These are phyloP conservation scores for Magnaporthiopsis poae DNA, from an alignment of 2,329 filamentous ascomycete species.

Conservation along the genomic window DNA sequence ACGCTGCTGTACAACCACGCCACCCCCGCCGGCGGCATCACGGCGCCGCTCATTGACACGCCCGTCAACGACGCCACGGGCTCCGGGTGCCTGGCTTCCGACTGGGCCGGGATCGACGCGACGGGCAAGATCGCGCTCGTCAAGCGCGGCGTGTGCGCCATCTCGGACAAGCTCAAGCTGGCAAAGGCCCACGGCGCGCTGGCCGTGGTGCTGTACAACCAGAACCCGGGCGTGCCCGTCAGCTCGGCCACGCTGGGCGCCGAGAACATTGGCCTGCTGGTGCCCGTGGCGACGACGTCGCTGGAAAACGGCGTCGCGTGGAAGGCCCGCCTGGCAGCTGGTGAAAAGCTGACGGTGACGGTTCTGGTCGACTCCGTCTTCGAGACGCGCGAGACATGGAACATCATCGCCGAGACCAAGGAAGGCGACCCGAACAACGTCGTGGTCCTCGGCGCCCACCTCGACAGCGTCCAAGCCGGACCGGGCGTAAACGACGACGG, in stretches of 20 bases:
- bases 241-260: conserved; percentile 40
- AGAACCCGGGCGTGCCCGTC: conserved; percentile 30
- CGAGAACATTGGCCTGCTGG: conserved; percentile 16
- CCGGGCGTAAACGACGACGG: conserved; percentile 61
- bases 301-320: conserved; percentile 18
- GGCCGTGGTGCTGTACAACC: conserved; percentile 52
- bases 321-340: conserved; percentile 23
- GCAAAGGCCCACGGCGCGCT: conserved; percentile 32
- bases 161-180: conserved; percentile 33
- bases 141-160: conserved; percentile 33
- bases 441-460: conserved; percentile 32
- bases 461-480: conserved; percentile 37
- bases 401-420: conserved; percentile 36
- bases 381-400: conserved; percentile 31
- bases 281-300: conserved; percentile 19
- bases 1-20: conserved; percentile 37
- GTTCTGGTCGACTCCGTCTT: conserved; percentile 27
- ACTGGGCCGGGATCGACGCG: conserved; percentile 35
- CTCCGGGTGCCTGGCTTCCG: conserved; percentile 31
- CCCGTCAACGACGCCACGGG: conserved; percentile 26
- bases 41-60: conserved; percentile 25
- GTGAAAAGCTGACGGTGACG: conserved; percentile 22
- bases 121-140: conserved; percentile 34
- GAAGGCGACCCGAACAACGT: conserved; percentile 32
- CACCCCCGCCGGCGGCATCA: conserved; percentile 27